phyloP scores from a whole-genome alignment of 208 protist genomes.

The Trypanosoma mega region DNA sequence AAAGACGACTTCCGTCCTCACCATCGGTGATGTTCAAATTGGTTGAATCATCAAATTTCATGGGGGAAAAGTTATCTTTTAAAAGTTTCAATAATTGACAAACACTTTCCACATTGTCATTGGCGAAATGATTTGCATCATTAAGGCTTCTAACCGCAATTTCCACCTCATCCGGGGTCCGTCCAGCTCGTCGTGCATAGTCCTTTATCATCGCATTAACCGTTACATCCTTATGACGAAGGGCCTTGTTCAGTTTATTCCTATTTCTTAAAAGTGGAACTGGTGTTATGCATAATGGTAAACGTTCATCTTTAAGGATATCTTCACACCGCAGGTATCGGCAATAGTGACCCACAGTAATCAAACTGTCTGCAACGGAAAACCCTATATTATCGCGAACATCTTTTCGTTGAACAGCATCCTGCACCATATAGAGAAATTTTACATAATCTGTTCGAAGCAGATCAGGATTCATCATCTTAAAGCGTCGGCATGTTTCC shows the following conservation, averaged over 20 bases:
- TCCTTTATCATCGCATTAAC: constrained; percentile 69
- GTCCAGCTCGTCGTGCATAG: constrained; percentile 39
- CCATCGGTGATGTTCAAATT: constrained; percentile 85
- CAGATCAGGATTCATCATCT: constrained; percentile 95
- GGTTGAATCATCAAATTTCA: constrained; percentile 28
- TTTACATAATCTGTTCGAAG: constrained; percentile 93
- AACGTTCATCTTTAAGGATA: constrained; percentile 61
- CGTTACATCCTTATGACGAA: constrained; percentile 81
- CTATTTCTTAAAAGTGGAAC: constrained; percentile 78
- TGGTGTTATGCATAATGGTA: constrained; percentile 89
- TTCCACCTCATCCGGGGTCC: constrained; percentile 62
- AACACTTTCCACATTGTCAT: constrained; percentile 83
- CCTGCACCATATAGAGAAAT: constrained; percentile 92
- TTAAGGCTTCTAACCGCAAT: constrained; percentile 84
- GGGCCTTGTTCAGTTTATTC: constrained; percentile 70
- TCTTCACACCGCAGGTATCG: constrained; percentile 39
- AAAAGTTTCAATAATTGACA: constrained; percentile 72
- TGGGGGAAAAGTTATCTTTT: constrained; percentile 75
- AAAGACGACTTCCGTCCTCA: constrained; percentile 89
- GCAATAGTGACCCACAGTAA: constrained; percentile 83
- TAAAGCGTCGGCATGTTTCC: constrained; percentile 89
- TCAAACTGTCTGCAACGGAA: constrained; percentile 51
- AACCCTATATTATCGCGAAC: constrained; percentile 80
- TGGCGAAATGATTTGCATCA: constrained; percentile 90
- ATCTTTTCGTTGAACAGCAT: constrained; percentile 77